Evolutionary conservation across 176 grass and related monocot species (phyloP).

Genomic region (Lolium multiflorum): DNA sequence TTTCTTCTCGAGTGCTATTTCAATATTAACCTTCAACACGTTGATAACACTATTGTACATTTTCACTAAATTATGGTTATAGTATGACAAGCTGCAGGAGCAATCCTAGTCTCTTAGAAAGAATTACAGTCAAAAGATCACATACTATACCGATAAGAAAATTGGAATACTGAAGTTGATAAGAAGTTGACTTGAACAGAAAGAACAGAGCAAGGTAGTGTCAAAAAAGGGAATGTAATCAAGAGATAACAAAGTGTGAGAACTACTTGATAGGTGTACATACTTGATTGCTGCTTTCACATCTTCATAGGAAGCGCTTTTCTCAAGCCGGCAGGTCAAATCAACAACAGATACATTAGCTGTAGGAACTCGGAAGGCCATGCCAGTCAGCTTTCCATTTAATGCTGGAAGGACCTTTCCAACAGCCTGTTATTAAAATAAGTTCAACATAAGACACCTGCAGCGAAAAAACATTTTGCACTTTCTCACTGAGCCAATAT

Average conservation of each 20-base stretch:
- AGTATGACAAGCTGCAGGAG: not conserved
- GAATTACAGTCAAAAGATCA: not conserved
- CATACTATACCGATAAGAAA: not conserved
- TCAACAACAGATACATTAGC: constrained; percentile 83
- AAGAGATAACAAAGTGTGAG: constrained; percentile 13
- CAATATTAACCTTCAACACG: constrained; percentile 1
- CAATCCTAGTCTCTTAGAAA: not conserved
- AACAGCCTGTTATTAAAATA: constrained; percentile 58
- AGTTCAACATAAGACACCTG: constrained; percentile 20
- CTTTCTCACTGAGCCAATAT: constrained; percentile 24
- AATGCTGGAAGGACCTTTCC: constrained; percentile 82
- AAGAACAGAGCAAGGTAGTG: not conserved
- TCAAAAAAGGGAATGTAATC: not conserved
- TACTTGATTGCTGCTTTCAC: constrained; percentile 90
- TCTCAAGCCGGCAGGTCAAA: constrained; percentile 80
- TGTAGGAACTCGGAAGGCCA: constrained; percentile 89
- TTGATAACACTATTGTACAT: not conserved
- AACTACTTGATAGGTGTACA: constrained; percentile 8
- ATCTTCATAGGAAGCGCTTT: constrained; percentile 78
- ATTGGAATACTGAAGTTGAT: not conserved
- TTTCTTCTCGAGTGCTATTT: not conserved
- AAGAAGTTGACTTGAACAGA: constrained; percentile 9
- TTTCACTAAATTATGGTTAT: not conserved
- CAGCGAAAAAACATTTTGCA: not conserved
- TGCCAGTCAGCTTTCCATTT: constrained; percentile 82